Evolutionary conservation across 208 protist genomes (phyloP).

Genomic region (Tritrichomonas musculus): DNA sequence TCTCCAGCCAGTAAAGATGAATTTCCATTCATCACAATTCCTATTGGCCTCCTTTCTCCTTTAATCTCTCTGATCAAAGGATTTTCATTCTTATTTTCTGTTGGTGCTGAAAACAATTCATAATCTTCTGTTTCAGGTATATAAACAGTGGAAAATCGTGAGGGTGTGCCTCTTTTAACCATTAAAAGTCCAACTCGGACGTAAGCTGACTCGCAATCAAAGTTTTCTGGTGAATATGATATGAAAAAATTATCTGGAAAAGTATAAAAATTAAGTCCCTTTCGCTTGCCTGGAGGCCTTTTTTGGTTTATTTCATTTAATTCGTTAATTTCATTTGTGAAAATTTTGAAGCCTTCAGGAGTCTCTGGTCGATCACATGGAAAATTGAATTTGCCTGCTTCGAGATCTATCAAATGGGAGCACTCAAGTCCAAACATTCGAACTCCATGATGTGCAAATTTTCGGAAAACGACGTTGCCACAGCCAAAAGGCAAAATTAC

Average conservation of each 20-base stretch:
- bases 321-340: not conserved
- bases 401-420: slow-evolving; percentile 1
- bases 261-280: not conserved
- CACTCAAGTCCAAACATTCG: slow-evolving; percentile 31
- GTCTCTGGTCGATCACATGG: slow-evolving; percentile 34
- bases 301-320: not conserved
- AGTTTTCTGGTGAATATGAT: not conserved
- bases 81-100: too few species aligned
- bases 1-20: not conserved
- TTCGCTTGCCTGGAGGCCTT: not conserved
- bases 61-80: not conserved
- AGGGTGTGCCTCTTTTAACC: not conserved
- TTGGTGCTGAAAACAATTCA: not conserved
- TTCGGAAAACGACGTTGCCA: not conserved
- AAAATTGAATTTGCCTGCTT: slow-evolving; percentile 7
- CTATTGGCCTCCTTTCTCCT: not conserved
- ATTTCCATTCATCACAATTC: not conserved
- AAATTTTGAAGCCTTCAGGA: not conserved
- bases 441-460: not conserved
- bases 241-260: not conserved
- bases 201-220: not conserved
- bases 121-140: not conserved
- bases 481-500: slow-evolving; percentile 27
- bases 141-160: not conserved
- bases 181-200: not conserved